Percentiles rank a stretch among this genome's conserved stretches.
Conservation (phyloP, 495 filamentous ascomycete genomes). For the Collariella sp. region DNA sequence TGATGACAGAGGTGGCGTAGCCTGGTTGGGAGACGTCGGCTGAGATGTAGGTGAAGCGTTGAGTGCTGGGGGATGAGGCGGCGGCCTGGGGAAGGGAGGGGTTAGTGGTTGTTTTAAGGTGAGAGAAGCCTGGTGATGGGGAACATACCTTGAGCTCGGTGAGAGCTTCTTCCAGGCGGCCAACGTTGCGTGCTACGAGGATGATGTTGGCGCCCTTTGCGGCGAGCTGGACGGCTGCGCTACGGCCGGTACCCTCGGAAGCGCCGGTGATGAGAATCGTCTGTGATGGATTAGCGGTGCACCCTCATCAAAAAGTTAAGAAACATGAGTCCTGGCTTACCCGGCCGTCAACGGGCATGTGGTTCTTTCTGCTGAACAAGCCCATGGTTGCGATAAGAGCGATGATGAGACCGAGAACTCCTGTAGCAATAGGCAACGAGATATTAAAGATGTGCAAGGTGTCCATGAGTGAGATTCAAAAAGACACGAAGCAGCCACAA, state of each 20-base stretch:
- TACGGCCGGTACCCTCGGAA: slow-evolving; percentile 85
- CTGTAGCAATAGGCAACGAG: slow-evolving; percentile 18
- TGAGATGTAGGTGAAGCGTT: slow-evolving; percentile 75
- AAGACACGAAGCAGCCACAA: neutral
- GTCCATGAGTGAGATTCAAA: slow-evolving; percentile 12
- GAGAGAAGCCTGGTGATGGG: too few species aligned
- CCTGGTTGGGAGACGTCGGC: slow-evolving; percentile 67
- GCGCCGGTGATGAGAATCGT: slow-evolving; percentile 84
- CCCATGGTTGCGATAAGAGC: slow-evolving; percentile 52
- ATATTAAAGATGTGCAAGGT: slow-evolving; percentile 7
- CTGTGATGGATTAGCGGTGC: slow-evolving; percentile 21
- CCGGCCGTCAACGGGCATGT: slow-evolving; percentile 72
- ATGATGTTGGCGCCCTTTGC: slow-evolving; percentile 79
- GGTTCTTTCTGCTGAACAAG: slow-evolving; percentile 56
- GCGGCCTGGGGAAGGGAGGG: slow-evolving; percentile 29
- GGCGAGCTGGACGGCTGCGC: slow-evolving; percentile 62
- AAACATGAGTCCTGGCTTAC: slow-evolving; percentile 38
- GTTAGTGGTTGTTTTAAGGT: neutral
- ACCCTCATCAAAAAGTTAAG: neutral
- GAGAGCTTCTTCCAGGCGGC: slow-evolving; percentile 67
- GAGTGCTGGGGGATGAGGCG: slow-evolving; percentile 50
- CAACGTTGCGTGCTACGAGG: slow-evolving; percentile 67
- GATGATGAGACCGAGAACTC: slow-evolving; percentile 40
- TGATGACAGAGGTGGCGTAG: slow-evolving; percentile 59
- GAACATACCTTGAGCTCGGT: slow-evolving; percentile 54